These are phyloP conservation scores for Glycine latifolia DNA, from an alignment of 306 rosid species.

Conservation along the genomic window DNA sequence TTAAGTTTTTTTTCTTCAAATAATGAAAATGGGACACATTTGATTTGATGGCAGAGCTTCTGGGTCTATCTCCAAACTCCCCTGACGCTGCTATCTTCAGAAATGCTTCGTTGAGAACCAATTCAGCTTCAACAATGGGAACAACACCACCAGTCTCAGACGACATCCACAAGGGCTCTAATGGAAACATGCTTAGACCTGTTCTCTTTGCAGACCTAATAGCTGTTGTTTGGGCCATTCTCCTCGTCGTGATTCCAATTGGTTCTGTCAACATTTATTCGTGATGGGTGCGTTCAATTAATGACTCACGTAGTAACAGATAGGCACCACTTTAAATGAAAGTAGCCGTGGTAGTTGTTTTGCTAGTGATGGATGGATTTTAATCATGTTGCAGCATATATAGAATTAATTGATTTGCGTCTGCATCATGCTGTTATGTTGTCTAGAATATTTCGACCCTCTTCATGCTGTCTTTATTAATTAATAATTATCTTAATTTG, in stretches of 20 bases:
- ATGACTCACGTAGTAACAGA: not conserved
- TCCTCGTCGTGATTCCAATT: constrained; percentile 41
- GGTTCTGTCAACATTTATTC: constrained; percentile 8
- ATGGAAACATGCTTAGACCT: constrained; percentile 46
- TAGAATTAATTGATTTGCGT: no score
- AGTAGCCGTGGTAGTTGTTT: not conserved
- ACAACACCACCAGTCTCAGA: not conserved
- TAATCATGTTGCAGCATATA: not conserved
- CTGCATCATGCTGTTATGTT: no score
- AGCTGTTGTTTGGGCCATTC: not conserved
- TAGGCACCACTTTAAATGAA: not conserved
- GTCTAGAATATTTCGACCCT: no score
- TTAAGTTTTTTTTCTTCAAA: no score
- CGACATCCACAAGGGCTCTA: not conserved
- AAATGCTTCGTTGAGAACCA: constrained; percentile 13
- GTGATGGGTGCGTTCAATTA: not conserved
- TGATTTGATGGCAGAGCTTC: constrained; percentile 56
- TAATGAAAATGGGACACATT: no score
- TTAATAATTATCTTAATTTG: no score
- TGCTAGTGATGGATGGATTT: not conserved
- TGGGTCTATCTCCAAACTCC: constrained; percentile 64
- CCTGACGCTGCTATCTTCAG: constrained; percentile 72
- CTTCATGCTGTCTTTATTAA: no score
- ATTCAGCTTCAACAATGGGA: not conserved
- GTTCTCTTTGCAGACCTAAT: not conserved